Evolutionary conservation across 108 stramenopile species (phyloP), one percentile per base, ranked within the genome.

Genomic region (Schizochytrium sp.): DNA sequence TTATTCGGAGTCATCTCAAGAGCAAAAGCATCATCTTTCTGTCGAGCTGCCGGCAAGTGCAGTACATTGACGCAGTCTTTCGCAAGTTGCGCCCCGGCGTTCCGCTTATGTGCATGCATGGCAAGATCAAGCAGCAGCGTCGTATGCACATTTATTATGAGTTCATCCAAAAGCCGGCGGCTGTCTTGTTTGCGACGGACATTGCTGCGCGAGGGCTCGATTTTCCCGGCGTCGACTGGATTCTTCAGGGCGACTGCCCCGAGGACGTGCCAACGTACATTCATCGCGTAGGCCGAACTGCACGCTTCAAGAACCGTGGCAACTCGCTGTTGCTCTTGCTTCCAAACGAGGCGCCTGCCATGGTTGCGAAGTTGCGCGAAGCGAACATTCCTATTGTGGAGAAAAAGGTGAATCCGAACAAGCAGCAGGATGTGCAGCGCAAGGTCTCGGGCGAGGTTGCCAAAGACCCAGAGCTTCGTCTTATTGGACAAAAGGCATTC

Each of bases 181-280:
- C 98, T 23, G 98, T 97, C 12, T 45, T 99, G 87, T 97, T 99
- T 83, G 97, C 97, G 16, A 99, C 99, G 0, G 99, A 99, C 87
- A 96, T 99, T 8, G 98, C 98, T 5, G 95, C 97, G 4, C 92
- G 99, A 5, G 98, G 99, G 23, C 90, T 99, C 21, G 99, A 99
- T 87, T 99, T 99, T 90, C 98, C 98, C 0, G 90, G 91, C 34
- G 97, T 99, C 23, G 98, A 99, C 92, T 99, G 99, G 99, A 98
- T 99, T 12, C 94, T 98, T 5, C 98, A 99, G 93, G 95, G 94
- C 8, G 99, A 99, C 93, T 97, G 97, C 41, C 99, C 99, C 5
- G 98, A 99, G 91, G 98, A 99, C 92, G 91, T 94, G 4, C 91
- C 92, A 12, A 91, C 92, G 47, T 95, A 95, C 93, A 93, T 95